These are phyloP conservation scores for Anthracocystis walkeri DNA, from an alignment of 1,284 basidiomycete genomes.

Conservation along the genomic window DNA sequence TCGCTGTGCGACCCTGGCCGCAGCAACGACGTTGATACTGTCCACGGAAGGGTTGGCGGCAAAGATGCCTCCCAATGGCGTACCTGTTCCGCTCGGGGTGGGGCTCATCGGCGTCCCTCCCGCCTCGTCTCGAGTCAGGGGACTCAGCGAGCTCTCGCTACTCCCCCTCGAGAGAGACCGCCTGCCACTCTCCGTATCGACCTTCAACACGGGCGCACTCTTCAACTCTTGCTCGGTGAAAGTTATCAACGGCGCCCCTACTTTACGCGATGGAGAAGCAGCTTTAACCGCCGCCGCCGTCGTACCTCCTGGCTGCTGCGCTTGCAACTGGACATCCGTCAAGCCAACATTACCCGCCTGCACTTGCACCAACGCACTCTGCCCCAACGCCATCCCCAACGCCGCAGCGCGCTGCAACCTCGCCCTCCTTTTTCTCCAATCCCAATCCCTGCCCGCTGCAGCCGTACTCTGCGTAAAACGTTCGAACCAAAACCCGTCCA, in stretches of 20 bases:
- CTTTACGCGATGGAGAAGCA: conserved; percentile 13
- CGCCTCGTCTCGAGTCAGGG: not conserved
- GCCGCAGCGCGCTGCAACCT: conserved; percentile 41
- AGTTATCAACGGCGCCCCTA: conserved; percentile 33
- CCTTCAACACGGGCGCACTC: conserved; percentile 10
- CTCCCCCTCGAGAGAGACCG: not conserved
- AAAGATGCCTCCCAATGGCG: conserved; percentile 33
- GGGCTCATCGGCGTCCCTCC: conserved; percentile 19
- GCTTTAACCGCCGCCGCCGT: conserved; percentile 14
- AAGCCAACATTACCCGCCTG: conserved; percentile 23
- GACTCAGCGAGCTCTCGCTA: conserved; percentile 10
- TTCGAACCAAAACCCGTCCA: conserved; percentile 66
- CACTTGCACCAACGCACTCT: conserved; percentile 16
- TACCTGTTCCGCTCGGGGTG: conserved; percentile 26
- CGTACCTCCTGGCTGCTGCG: no score
- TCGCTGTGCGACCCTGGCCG: conserved; percentile 31
- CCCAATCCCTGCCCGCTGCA: conserved; percentile 65
- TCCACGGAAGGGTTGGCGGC: conserved; percentile 17
- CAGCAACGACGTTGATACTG: conserved; percentile 15
- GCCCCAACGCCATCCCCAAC: conserved; percentile 33
- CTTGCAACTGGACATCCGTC: conserved; percentile 46
- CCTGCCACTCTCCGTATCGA: conserved; percentile 31
- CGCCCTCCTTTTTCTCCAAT: conserved; percentile 59
- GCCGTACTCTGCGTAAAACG: conserved; percentile 64
- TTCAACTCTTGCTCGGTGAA: conserved; percentile 37